Conservation (phyloP, 2,329 filamentous ascomycete genomes). For the Fusarium pilosicola region DNA sequence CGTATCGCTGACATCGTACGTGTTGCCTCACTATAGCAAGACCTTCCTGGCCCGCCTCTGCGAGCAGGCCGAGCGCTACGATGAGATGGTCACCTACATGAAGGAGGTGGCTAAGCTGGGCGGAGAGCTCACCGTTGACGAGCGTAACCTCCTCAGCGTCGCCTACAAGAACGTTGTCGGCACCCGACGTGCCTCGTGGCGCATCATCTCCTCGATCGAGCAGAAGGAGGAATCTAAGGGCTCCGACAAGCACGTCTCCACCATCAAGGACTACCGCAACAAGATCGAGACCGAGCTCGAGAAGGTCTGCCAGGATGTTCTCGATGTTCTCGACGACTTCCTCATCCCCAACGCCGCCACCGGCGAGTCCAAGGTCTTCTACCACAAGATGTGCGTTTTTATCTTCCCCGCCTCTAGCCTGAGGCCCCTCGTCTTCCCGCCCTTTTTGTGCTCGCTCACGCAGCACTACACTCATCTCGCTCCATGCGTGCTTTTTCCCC, state of each 20-base stretch:
- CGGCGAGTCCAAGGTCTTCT: conserved; percentile 99
- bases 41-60: conserved; percentile 99
- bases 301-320: conserved; percentile 97
- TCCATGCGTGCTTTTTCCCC: conserved; percentile 9
- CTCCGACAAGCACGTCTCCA: conserved; percentile 90
- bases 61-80: conserved; percentile 99
- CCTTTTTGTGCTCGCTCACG: conserved; percentile 27
- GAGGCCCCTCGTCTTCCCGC: conserved; percentile 30
- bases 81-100: conserved; percentile 99
- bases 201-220: conserved; percentile 99
- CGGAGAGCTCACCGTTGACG: conserved; percentile 88
- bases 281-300: conserved; percentile 98
- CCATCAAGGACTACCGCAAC: conserved; percentile 96
- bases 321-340: conserved; percentile 91
- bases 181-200: conserved; percentile 97
- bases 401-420: conserved; percentile 30
- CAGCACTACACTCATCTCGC: conserved; percentile 14
- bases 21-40: conserved; percentile 73
- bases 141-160: conserved; percentile 98
- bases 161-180: conserved; percentile 99
- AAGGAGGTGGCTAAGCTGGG: conserved; percentile 97
- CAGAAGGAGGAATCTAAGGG: conserved; percentile 99
- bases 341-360: conserved; percentile 96
- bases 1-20: conserved; percentile 43
- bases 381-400: conserved; percentile 95